Conservation (phyloP, 345 rosid species). For the Rhodamnia argentea region DNA sequence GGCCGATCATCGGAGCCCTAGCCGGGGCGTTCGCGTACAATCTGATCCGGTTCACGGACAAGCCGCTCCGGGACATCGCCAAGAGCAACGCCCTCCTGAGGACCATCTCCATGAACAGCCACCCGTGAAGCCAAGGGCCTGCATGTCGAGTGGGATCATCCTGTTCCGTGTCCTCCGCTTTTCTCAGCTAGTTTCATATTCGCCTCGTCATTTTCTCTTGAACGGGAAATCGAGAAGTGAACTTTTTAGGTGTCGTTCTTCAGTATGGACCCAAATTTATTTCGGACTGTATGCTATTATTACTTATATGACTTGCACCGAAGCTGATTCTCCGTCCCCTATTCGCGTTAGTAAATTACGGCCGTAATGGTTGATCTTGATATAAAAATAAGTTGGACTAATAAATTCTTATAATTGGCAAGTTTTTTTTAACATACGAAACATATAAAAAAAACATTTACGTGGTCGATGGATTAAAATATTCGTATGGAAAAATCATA, state of each 20-base stretch:
- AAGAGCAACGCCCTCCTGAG: not conserved
- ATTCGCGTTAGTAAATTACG: not conserved
- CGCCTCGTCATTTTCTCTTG: not conserved
- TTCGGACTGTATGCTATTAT: not conserved
- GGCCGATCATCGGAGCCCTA: constrained; percentile 26
- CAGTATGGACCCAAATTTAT: not conserved
- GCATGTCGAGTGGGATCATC: not conserved
- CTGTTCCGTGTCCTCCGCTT: not conserved
- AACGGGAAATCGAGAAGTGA: not conserved
- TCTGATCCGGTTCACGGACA: constrained; percentile 15
- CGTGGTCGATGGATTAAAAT: no score
- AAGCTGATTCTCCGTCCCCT: not conserved
- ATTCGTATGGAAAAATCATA: no score
- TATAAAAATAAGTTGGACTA: not conserved
- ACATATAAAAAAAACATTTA: not conserved
- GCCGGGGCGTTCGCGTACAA: constrained; percentile 25
- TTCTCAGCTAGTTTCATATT: not conserved
- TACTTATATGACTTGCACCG: not conserved
- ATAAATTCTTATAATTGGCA: not conserved
- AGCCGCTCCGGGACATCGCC: constrained; percentile 8
- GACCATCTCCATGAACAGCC: not conserved
- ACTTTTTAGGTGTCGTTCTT: not conserved
- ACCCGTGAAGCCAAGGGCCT: not conserved
- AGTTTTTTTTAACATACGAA: not conserved
- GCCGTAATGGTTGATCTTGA: not conserved